phyloP scores from a whole-genome alignment of 495 filamentous ascomycete genomes.

The Aspergillus steynii region DNA sequence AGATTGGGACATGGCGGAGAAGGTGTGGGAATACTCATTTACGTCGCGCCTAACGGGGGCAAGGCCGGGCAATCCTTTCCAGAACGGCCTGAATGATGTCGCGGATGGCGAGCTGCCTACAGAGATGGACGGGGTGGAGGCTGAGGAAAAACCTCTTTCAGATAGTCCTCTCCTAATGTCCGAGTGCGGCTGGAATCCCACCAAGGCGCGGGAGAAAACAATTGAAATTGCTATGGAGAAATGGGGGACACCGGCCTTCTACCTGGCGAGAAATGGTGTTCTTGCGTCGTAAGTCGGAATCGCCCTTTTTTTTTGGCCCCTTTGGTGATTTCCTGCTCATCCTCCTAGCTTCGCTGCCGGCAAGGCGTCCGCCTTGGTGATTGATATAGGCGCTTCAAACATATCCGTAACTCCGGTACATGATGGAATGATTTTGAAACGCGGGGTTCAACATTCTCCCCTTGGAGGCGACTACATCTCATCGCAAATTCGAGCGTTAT shows the following conservation, averaged over 20 bases:
- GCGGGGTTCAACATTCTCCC: conserved; percentile 79
- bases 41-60: conserved; percentile 72
- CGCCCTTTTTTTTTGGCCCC: background rate
- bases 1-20: conserved; percentile 91
- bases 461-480: conserved; percentile 89
- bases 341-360: conserved; percentile 74
- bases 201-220: conserved; percentile 83
- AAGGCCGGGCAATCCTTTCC: conserved; percentile 60
- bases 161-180: conserved; percentile 94
- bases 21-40: conserved; percentile 86
- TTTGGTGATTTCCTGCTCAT: conserved; percentile 5
- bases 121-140: conserved; percentile 67
- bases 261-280: conserved; percentile 71
- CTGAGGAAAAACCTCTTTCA: conserved; percentile 72
- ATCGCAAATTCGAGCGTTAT: conserved; percentile 78
- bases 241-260: conserved; percentile 93
- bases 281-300: conserved; percentile 56
- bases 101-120: conserved; percentile 59
- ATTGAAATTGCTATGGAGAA: conserved; percentile 95
- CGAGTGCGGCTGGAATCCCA: conserved; percentile 87
- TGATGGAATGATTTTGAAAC: conserved; percentile 90
- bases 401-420: conserved; percentile 89
- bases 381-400: conserved; percentile 90
- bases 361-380: conserved; percentile 85
- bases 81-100: conserved; percentile 75